Evolutionary conservation across 129 eudicot genomes (phyloP).

Genomic region (Pulicaria dysenterica): DNA sequence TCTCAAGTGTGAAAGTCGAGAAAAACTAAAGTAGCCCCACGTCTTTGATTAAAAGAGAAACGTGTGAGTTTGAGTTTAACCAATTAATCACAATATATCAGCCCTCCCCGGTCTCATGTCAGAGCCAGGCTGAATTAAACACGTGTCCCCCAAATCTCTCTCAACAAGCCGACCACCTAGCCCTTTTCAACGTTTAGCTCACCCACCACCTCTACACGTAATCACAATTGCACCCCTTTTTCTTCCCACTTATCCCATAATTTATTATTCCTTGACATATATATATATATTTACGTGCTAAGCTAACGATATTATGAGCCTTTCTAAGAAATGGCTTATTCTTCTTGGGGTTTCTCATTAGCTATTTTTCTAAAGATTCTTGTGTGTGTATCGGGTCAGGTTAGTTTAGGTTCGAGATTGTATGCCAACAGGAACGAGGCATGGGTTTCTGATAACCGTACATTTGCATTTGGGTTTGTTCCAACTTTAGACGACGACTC

Average conservation of each 20-base stretch:
- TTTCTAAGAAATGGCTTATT: slow-evolving; percentile 38
- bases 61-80: neutral
- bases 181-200: slow-evolving; percentile 41
- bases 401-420: slow-evolving; percentile 65
- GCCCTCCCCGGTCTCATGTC: slow-evolving; percentile 1
- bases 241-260: slow-evolving; percentile 13
- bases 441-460: slow-evolving; percentile 79
- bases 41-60: slow-evolving; percentile 4
- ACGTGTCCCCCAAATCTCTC: slow-evolving; percentile 34
- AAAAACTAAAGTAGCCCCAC: too few relatives aligned
- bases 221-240: slow-evolving; percentile 16
- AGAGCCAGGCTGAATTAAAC: slow-evolving; percentile 16
- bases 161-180: slow-evolving; percentile 34
- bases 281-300: neutral
- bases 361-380: slow-evolving; percentile 21
- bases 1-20: neutral
- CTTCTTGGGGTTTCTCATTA: slow-evolving; percentile 17
- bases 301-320: neutral
- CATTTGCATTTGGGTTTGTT: slow-evolving; percentile 89
- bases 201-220: slow-evolving; percentile 41
- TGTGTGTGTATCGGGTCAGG: slow-evolving; percentile 38
- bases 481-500: slow-evolving; percentile 28
- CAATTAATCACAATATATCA: neutral
- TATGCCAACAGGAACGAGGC: slow-evolving; percentile 56
- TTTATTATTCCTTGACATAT: slow-evolving; percentile 4